Percentiles rank a stretch among this genome's conserved stretches.
phyloP scores from a whole-genome alignment of 345 rosid species.

The rapeseed (Brassica napus) region DNA sequence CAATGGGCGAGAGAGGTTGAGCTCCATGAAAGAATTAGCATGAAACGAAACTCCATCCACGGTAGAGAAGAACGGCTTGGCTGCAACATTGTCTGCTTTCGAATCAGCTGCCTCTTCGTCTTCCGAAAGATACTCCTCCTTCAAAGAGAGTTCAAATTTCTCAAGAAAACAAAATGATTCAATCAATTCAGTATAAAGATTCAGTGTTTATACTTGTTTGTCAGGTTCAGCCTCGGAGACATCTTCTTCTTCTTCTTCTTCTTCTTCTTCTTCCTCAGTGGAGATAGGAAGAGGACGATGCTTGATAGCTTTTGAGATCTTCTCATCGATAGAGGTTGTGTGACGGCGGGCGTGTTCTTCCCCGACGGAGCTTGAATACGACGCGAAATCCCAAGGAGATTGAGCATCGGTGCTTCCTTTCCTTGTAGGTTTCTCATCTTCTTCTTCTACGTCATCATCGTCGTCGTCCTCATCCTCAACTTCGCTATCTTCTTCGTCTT shows the following conservation, averaged over 20 bases:
- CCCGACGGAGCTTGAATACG: conserved; percentile 76
- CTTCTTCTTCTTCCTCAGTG: conserved; percentile 27
- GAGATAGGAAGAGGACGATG: conserved; percentile 45
- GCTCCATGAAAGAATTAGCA: conserved; percentile 86
- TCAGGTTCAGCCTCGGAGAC: conserved; percentile 58
- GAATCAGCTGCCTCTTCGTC: conserved; percentile 58
- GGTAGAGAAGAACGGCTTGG: conserved; percentile 65
- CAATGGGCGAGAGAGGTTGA: conserved; percentile 84
- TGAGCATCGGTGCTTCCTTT: conserved; percentile 43
- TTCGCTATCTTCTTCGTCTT: conserved; percentile 45
- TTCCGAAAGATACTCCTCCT: conserved; percentile 73
- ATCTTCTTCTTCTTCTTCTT: neutral
- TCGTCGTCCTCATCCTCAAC: conserved; percentile 28
- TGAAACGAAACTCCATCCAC: conserved; percentile 76
- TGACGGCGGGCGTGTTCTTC: conserved; percentile 92
- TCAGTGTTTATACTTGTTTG: conserved; percentile 50
- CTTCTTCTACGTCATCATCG: conserved; percentile 4
- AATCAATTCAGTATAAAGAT: neutral
- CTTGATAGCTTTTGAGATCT: conserved; percentile 68
- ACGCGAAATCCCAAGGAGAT: conserved; percentile 91
- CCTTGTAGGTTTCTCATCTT: conserved; percentile 30
- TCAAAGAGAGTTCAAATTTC: neutral
- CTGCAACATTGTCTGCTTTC: conserved; percentile 41
- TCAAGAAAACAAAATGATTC: neutral
- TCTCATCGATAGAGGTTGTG: conserved; percentile 84